These are phyloP conservation scores for Boletus tomentosulus DNA, from an alignment of 768 basidiomycete genomes.

Conservation along the genomic window DNA sequence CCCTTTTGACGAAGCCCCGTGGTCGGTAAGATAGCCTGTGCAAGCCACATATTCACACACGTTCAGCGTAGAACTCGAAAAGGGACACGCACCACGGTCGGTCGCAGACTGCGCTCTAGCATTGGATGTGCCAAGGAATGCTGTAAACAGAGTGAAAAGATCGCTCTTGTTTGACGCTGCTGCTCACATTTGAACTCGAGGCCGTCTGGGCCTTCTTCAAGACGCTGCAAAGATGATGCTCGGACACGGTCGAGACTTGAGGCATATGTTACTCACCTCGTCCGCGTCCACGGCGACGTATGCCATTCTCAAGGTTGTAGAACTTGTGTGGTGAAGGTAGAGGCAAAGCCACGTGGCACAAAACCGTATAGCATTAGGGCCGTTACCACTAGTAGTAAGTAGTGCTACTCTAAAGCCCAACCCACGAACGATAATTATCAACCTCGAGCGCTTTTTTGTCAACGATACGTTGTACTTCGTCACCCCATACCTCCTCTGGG, in stretches of 20 bases:
- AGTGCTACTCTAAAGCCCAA: conserved; percentile 21
- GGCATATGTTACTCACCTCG: conserved; percentile 44
- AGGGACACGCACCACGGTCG: conserved; percentile 44
- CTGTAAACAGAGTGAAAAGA: conserved; percentile 29
- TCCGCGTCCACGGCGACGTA: conserved; percentile 71
- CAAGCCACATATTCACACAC: not conserved
- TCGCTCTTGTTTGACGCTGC: not conserved
- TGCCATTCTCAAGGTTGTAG: conserved; percentile 42
- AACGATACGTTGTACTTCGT: conserved; percentile 55
- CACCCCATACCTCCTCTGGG: conserved; percentile 68
- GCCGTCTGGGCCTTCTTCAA: conserved; percentile 66
- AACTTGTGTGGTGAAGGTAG: not conserved
- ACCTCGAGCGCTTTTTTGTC: conserved; percentile 57
- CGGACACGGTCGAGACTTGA: not conserved
- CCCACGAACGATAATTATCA: conserved; percentile 51
- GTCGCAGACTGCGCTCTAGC: conserved; percentile 22
- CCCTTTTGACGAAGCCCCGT: conserved; percentile 40
- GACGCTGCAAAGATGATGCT: conserved; percentile 32
- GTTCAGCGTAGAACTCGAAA: not conserved
- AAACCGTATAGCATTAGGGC: not conserved
- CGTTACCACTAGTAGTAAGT: no score
- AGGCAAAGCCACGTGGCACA: conserved; percentile 6
- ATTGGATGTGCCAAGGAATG: conserved; percentile 47
- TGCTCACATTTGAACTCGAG: conserved; percentile 68
- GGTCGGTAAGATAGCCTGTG: conserved; percentile 64